Evolutionary conservation across 2,329 filamentous ascomycete genomes (phyloP).

Genomic region (Cladobotryum mycophilum): DNA sequence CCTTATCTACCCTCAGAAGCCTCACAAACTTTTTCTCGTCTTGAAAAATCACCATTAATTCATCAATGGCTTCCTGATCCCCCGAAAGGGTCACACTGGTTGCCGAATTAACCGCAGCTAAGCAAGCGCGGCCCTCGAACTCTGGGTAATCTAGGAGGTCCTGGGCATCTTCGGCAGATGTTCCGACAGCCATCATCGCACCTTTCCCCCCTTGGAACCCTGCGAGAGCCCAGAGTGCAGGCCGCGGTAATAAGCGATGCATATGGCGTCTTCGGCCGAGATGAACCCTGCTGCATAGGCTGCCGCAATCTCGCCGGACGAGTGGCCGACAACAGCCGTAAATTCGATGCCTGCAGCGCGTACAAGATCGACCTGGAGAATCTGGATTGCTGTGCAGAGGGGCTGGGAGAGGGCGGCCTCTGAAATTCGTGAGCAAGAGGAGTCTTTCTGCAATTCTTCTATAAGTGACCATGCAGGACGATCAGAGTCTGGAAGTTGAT

Average conservation of each 20-base stretch:
- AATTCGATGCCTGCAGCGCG: slow-evolving; percentile 25
- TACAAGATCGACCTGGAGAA: slow-evolving; percentile 23
- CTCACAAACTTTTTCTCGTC: slow-evolving; percentile 19
- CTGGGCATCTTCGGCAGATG: background rate
- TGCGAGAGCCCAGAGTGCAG: background rate
- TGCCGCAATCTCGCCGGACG: slow-evolving; percentile 44
- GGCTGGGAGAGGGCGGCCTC: slow-evolving; percentile 25
- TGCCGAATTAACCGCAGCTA: slow-evolving; percentile 28
- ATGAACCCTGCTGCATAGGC: slow-evolving; percentile 43
- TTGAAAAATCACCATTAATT: slow-evolving; percentile 17
- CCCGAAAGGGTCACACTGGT: slow-evolving; percentile 22
- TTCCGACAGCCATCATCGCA: slow-evolving; percentile 3
- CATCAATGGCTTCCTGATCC: slow-evolving; percentile 19
- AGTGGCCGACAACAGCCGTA: slow-evolving; percentile 38
- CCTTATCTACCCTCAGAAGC: slow-evolving; percentile 20
- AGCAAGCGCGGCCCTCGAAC: slow-evolving; percentile 19
- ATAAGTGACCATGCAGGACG: slow-evolving; percentile 2
- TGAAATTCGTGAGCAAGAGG: background rate
- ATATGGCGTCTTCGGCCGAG: slow-evolving; percentile 17
- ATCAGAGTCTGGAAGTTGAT: background rate
- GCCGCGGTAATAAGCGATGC: slow-evolving; percentile 5
- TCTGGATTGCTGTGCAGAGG: slow-evolving; percentile 23
- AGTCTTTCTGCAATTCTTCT: background rate
- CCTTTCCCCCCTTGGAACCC: too few species aligned
- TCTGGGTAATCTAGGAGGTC: background rate